Evolutionary conservation across 2,329 filamentous ascomycete genomes (phyloP).

Genomic region (Pyrenochaeta sp.): DNA sequence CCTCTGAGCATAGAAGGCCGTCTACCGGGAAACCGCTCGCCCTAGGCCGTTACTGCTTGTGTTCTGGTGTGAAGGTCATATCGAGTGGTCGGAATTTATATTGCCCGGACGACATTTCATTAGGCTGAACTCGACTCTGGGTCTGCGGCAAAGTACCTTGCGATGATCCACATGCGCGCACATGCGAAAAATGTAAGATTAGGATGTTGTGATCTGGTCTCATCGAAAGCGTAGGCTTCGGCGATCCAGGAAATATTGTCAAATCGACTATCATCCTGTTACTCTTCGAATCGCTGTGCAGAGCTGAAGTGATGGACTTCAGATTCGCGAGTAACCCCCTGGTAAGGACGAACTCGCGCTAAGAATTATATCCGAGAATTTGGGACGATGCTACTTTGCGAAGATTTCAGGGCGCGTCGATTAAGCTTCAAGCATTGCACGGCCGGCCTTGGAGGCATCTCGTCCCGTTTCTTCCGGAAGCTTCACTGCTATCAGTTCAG

Average conservation of each 20-base stretch:
- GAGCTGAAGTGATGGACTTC: constrained; percentile 4
- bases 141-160: constrained; percentile 8
- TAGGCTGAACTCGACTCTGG: constrained; percentile 36
- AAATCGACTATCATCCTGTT: too few relatives aligned
- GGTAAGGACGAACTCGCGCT: constrained; percentile 14
- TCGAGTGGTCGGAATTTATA: constrained; percentile 31
- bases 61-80: constrained; percentile 13
- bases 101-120: constrained; percentile 34
- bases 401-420: constrained; percentile 22
- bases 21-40: constrained; percentile 14
- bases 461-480: constrained; percentile 46
- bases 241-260: too few relatives aligned
- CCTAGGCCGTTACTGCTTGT: constrained; percentile 8
- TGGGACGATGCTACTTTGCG: constrained; percentile 31
- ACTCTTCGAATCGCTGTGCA: too few relatives aligned
- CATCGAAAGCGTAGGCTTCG: too few relatives aligned
- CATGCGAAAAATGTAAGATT: too few relatives aligned
- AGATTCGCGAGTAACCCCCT: too few relatives aligned
- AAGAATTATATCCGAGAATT: constrained; percentile 22
- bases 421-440: constrained; percentile 28
- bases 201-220: too few relatives aligned
- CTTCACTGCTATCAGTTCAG: too few relatives aligned
- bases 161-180: too few relatives aligned
- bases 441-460: constrained; percentile 33
- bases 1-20: constrained; percentile 6